These are phyloP conservation scores for Wakefieldia striispora DNA, from an alignment of 768 basidiomycete genomes.

Conservation along the genomic window DNA sequence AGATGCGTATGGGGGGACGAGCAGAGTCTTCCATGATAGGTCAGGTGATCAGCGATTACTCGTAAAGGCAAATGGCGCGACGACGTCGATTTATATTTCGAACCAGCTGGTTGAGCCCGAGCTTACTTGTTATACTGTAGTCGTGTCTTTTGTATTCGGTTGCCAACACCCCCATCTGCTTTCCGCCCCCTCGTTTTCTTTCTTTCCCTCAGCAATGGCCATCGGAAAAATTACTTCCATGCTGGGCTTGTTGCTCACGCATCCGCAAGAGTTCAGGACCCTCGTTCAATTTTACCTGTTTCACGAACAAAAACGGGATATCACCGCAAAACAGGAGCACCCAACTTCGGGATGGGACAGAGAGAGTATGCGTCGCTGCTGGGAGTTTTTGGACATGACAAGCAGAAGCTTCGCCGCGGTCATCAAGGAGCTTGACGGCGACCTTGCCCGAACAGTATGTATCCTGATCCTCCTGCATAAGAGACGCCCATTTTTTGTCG, in stretches of 20 bases:
- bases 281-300: conserved; percentile 83
- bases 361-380: conserved; percentile 81
- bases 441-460: conserved; percentile 88
- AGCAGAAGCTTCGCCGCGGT: conserved; percentile 90
- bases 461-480: neutral
- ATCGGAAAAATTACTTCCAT: conserved; percentile 58
- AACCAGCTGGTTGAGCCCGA: too few species aligned
- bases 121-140: too few species aligned
- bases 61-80: conserved; percentile 15
- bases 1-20: conserved; percentile 48
- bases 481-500: neutral
- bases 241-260: conserved; percentile 68
- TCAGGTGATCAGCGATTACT: conserved; percentile 9
- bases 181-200: neutral
- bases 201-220: conserved; percentile 11
- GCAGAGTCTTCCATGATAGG: conserved; percentile 45
- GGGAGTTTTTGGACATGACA: conserved; percentile 85
- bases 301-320: conserved; percentile 79
- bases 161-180: neutral
- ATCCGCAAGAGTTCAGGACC: conserved; percentile 80
- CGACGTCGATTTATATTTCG: too few species aligned
- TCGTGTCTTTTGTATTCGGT: too few species aligned
- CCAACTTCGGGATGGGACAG: conserved; percentile 86
- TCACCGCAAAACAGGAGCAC: conserved; percentile 71
- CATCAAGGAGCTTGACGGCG: conserved; percentile 94